phyloP scores from a whole-genome alignment of 2,329 filamentous ascomycete species.

The Dactylellina leptospora region DNA sequence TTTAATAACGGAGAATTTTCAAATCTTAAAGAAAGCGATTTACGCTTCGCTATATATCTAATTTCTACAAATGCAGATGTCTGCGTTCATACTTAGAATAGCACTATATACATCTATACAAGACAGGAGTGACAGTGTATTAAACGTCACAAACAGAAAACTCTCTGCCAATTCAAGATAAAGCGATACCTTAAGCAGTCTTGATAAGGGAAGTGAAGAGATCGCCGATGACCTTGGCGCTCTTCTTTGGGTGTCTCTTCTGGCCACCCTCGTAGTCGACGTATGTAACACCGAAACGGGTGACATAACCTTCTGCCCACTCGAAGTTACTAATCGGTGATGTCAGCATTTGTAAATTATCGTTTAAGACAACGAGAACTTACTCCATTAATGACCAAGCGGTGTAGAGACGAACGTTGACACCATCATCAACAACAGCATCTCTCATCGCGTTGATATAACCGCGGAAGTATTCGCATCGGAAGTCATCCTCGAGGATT shows the following conservation, averaged over 20 bases:
- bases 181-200: slow-evolving; percentile 63
- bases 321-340: slow-evolving; percentile 73
- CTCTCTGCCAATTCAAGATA: slow-evolving; percentile 16
- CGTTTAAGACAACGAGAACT: slow-evolving; percentile 58
- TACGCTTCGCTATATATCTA: no score
- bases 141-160: slow-evolving; percentile 29
- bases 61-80: no score
- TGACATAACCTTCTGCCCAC: slow-evolving; percentile 91
- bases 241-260: slow-evolving; percentile 84
- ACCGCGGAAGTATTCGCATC: slow-evolving; percentile 78
- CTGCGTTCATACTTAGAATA: background rate
- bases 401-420: slow-evolving; percentile 80
- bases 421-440: slow-evolving; percentile 75
- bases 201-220: slow-evolving; percentile 77
- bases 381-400: slow-evolving; percentile 87
- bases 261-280: slow-evolving; percentile 84
- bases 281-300: slow-evolving; percentile 82
- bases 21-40: no score
- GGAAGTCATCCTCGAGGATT: slow-evolving; percentile 82
- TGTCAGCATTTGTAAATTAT: slow-evolving; percentile 12
- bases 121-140: slow-evolving; percentile 20
- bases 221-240: slow-evolving; percentile 74
- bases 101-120: slow-evolving; percentile 34
- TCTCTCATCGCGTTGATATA: slow-evolving; percentile 81
- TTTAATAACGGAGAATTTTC: background rate